Evolutionary conservation across 2,329 filamentous ascomycete genomes (phyloP).

Genomic region (Cadophora malorum): DNA sequence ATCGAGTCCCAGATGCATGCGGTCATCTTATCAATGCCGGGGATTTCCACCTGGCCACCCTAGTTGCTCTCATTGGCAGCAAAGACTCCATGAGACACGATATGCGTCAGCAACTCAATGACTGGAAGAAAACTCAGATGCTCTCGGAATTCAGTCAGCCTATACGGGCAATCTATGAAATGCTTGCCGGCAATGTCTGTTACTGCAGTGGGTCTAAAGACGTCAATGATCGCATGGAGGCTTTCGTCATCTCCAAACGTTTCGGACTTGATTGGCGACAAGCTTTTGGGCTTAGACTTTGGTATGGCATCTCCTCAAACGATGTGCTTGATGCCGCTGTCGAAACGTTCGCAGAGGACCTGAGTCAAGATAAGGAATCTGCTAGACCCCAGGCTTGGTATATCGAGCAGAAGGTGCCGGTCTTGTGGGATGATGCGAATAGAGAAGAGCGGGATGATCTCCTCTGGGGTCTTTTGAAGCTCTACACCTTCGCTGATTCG

Average conservation of each 20-base stretch:
- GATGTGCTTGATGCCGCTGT: conserved; percentile 78
- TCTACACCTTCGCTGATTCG: conserved; percentile 71
- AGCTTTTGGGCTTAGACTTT: conserved; percentile 87
- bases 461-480: conserved; percentile 84
- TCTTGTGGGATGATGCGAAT: conserved; percentile 66
- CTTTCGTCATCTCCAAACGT: conserved; percentile 81
- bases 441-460: conserved; percentile 72
- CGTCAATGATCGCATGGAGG: conserved; percentile 75
- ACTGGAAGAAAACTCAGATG: conserved; percentile 83
- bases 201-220: conserved; percentile 78
- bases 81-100: conserved; percentile 73
- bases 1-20: conserved; percentile 84
- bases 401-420: conserved; percentile 61
- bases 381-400: conserved; percentile 77
- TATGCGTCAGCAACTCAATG: conserved; percentile 79
- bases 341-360: conserved; percentile 73
- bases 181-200: conserved; percentile 87
- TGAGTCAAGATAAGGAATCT: conserved; percentile 71
- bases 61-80: conserved; percentile 82
- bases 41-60: conserved; percentile 82
- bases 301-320: conserved; percentile 77
- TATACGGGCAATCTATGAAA: conserved; percentile 86
- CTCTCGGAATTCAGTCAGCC: conserved; percentile 87
- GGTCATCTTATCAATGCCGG: conserved; percentile 76
- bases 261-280: conserved; percentile 94